phyloP scores from a whole-genome alignment of 495 filamentous ascomycete genomes.

The Neurospora cerealis region DNA sequence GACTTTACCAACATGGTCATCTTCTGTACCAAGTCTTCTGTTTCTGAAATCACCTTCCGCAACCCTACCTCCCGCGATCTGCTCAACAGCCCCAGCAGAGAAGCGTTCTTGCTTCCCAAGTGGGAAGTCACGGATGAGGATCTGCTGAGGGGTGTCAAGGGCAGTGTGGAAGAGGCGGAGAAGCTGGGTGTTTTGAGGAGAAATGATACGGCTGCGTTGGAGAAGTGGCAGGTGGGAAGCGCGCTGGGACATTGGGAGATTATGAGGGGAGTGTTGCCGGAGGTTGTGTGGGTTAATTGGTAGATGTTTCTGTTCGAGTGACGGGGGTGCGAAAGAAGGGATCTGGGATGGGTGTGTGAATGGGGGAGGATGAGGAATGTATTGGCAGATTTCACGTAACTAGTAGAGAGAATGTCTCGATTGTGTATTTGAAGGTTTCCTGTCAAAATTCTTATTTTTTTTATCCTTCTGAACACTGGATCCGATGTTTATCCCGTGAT shows the following conservation, averaged over 20 bases:
- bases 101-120: constrained; percentile 59
- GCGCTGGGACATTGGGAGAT: constrained; percentile 83
- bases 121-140: constrained; percentile 54
- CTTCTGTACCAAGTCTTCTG: constrained; percentile 50
- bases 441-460: not conserved
- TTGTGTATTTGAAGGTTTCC: not conserved
- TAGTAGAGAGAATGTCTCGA: not conserved
- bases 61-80: constrained; percentile 54
- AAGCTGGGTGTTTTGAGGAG: constrained; percentile 39
- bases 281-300: constrained; percentile 79
- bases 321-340: not conserved
- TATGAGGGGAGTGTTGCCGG: constrained; percentile 78
- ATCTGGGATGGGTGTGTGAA: not conserved
- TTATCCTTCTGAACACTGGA: not conserved
- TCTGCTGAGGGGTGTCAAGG: not conserved
- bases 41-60: constrained; percentile 50
- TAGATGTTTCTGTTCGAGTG: constrained; percentile 28
- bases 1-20: constrained; percentile 90
- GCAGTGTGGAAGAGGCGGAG: constrained; percentile 19
- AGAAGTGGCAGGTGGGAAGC: constrained; percentile 58
- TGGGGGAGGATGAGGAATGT: not conserved
- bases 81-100: constrained; percentile 58
- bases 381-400: not conserved
- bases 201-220: constrained; percentile 50
- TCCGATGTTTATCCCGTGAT: not conserved